Evolutionary conservation across 805 yeast species (phyloP).

Genomic region (Cyberlindnera japonica): DNA sequence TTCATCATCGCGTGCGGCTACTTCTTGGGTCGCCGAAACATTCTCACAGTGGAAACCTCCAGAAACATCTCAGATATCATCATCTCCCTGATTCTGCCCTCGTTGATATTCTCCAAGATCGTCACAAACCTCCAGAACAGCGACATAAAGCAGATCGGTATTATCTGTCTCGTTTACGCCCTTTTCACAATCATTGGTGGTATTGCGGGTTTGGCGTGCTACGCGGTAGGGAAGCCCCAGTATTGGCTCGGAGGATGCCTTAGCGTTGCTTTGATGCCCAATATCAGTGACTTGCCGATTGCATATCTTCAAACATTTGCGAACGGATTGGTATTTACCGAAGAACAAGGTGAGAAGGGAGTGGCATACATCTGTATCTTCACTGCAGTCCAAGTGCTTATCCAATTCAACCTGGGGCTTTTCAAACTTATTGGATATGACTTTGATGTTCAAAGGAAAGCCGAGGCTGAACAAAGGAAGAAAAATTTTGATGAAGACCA

Average conservation of each 20-base stretch:
- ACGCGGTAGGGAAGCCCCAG: slow-evolving; percentile 39
- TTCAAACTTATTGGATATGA: slow-evolving; percentile 68
- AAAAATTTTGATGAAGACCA: slow-evolving; percentile 2
- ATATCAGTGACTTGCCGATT: slow-evolving; percentile 73
- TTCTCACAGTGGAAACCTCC: slow-evolving; percentile 59
- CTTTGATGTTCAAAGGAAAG: slow-evolving; percentile 25
- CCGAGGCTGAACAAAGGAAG: slow-evolving; percentile 8
- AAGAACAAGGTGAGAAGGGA: slow-evolving; percentile 64
- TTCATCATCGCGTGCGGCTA: slow-evolving; percentile 68
- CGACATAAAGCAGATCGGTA: slow-evolving; percentile 69
- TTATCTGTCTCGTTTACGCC: slow-evolving; percentile 48
- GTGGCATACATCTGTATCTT: slow-evolving; percentile 81
- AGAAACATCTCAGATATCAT: slow-evolving; percentile 62
- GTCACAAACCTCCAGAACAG: slow-evolving; percentile 45
- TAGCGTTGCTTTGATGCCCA: slow-evolving; percentile 69
- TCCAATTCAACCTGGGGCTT: slow-evolving; percentile 73
- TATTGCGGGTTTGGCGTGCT: slow-evolving; percentile 3
- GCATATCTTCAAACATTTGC: slow-evolving; percentile 37
- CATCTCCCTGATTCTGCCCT: slow-evolving; percentile 60
- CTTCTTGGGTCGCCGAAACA: slow-evolving; percentile 51
- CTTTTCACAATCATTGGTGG: slow-evolving; percentile 33
- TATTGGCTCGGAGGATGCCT: slow-evolving; percentile 70
- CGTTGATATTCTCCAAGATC: slow-evolving; percentile 60
- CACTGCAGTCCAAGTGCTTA: slow-evolving; percentile 26
- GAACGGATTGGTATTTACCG: slow-evolving; percentile 43